Evolutionary conservation across 2,329 filamentous ascomycete species (phyloP).

Genomic region (Alternaria triticina): DNA sequence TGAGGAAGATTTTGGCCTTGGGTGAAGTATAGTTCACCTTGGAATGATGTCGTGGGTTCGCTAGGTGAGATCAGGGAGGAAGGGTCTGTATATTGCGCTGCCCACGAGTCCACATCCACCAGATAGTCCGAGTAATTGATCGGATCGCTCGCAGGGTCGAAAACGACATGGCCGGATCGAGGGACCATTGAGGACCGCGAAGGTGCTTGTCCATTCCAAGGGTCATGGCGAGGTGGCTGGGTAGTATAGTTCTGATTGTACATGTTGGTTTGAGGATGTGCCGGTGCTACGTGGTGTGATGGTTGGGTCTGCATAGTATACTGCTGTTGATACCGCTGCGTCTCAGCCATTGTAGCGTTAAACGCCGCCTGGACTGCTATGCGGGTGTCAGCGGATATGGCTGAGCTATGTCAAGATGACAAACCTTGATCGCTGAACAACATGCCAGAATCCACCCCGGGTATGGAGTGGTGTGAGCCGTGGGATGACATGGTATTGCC

Average conservation of each 20-base stretch:
- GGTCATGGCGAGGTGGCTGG: slow-evolving; percentile 36
- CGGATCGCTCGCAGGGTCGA: slow-evolving; percentile 40
- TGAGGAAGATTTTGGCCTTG: slow-evolving; percentile 21
- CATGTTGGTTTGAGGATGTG: slow-evolving; percentile 25
- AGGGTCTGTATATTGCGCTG: slow-evolving; percentile 35
- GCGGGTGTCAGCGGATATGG: slow-evolving; percentile 17
- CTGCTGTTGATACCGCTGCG: slow-evolving; percentile 30
- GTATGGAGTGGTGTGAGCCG: slow-evolving; percentile 26
- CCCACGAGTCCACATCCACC: slow-evolving; percentile 33
- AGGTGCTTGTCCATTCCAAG: slow-evolving; percentile 42
- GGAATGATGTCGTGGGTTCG: slow-evolving; percentile 30
- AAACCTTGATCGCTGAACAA: slow-evolving; percentile 34
- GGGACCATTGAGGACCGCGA: slow-evolving; percentile 35
- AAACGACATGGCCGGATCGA: slow-evolving; percentile 35
- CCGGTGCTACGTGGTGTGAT: slow-evolving; percentile 19
- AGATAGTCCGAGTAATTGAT: slow-evolving; percentile 27
- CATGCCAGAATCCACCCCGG: slow-evolving; percentile 29
- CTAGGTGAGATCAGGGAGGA: slow-evolving; percentile 36
- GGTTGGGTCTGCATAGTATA: slow-evolving; percentile 24
- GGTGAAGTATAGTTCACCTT: slow-evolving; percentile 30
- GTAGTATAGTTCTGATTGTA: slow-evolving; percentile 31
- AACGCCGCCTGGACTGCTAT: slow-evolving; percentile 36
- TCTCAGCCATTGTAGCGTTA: slow-evolving; percentile 26
- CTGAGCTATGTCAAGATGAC: slow-evolving; percentile 1
- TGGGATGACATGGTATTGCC: slow-evolving; percentile 34